Conservation (phyloP, 192 early-diverging fungal genomes). For the Spizellomyces punctatus region DNA sequence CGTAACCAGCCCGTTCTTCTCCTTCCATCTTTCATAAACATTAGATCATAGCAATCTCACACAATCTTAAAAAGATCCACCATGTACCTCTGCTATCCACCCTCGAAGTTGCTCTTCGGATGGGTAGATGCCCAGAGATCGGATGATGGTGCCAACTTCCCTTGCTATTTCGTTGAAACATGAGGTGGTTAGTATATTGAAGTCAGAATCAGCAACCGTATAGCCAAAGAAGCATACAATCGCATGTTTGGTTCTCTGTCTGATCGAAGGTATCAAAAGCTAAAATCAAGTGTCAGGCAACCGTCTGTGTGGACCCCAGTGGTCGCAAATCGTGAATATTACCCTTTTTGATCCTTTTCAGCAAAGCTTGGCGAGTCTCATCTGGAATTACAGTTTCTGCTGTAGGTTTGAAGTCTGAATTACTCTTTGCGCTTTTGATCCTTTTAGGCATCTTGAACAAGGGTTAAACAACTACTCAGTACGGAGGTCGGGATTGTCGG, state of each 20-base stretch:
- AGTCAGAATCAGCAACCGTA: too few relatives aligned
- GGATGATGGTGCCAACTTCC: slow-evolving; percentile 56
- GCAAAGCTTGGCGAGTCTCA: slow-evolving; percentile 19
- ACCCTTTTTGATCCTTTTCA: slow-evolving; percentile 34
- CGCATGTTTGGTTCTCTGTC: slow-evolving; percentile 48
- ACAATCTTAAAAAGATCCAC: background rate
- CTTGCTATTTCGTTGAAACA: slow-evolving; percentile 26
- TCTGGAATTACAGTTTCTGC: slow-evolving; percentile 14
- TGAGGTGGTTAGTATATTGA: too few relatives aligned
- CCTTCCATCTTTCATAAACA: slow-evolving; percentile 46
- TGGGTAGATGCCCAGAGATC: slow-evolving; percentile 52
- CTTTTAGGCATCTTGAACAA: slow-evolving; percentile 20
- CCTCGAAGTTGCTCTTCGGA: slow-evolving; percentile 47
- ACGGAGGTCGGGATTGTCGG: too few relatives aligned
- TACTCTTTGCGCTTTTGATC: slow-evolving; percentile 4
- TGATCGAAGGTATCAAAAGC: slow-evolving; percentile 57
- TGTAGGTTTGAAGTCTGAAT: background rate
- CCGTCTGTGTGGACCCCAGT: background rate
- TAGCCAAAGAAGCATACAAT: slow-evolving; percentile 14
- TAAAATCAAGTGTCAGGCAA: background rate
- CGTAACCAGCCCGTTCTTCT: slow-evolving; percentile 51
- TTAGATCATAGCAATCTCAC: background rate
- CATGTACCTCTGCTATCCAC: slow-evolving; percentile 50
- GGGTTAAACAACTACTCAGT: too few relatives aligned
- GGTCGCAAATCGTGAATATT: background rate